Evolutionary conservation across 2,329 filamentous ascomycete genomes (phyloP), one percentile per base, ranked within the genome.

Genomic region (Claviceps cyperi): DNA sequence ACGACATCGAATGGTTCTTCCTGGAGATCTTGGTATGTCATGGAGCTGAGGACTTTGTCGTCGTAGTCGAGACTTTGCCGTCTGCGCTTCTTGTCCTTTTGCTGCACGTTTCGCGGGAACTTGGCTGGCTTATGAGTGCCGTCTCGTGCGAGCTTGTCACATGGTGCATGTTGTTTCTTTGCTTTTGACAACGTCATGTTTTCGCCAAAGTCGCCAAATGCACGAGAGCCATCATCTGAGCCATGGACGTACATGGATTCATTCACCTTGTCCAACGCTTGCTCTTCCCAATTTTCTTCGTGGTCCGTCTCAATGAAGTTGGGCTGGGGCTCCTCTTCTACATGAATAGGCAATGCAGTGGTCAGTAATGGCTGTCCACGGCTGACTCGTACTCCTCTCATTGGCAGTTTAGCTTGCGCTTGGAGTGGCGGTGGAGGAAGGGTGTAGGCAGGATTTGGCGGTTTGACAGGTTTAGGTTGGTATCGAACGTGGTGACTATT

Each of bases 1-100:
- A 3, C 76, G 52, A 72, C 72, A 58, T 81, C 77, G 54, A 81
- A 81, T 0, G 70, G 67, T 55, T 81, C 73, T 2, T 65, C 62
- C 48, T 66, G 69, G 13, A 81, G 64, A 32, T 74, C 68, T 2
- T 67, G 55, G 59, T 73, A 80, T 43, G 67, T 67, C 77, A 80
- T 81, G 9, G 62, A 60, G 52, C 69, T 68, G n/a, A 81, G 66
- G 40, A 70, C 67, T 43, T 69, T 70, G 58, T 81, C 77, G 53
- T 79, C 74, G 54, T 81, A 81, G 58, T 81, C 77, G 32, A 70
- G 66, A 51, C 66, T 72, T 37, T 61, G 62, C 2, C 65, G 68
- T 14, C 69, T 67, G 36, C 74, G 72, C 50, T 70, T 73, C 45
- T 57, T 64, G 35, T 63, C 59, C 19, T 53, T 59, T 4, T 52